phyloP scores from a whole-genome alignment of 371 early-diverging fungal genomes.

The Mortierella sp. region DNA sequence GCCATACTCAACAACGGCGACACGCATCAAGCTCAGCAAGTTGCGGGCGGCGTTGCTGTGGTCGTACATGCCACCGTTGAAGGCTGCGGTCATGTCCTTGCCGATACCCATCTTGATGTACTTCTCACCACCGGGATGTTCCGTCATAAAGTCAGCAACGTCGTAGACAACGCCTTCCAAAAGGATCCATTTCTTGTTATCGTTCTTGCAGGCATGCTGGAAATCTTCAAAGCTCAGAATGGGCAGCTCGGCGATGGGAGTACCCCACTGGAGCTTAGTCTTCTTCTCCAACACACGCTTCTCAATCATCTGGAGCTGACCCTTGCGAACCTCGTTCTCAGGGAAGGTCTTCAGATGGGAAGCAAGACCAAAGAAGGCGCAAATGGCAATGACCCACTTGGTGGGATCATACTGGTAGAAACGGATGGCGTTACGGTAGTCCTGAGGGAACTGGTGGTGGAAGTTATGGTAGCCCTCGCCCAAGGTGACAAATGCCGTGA shows the following conservation, averaged over 20 bases:
- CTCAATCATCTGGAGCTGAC: constrained; percentile 86
- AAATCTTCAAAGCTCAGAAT: constrained; percentile 82
- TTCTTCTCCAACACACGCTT: constrained; percentile 81
- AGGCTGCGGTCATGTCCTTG: constrained; percentile 87
- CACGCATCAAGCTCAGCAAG: constrained; percentile 77
- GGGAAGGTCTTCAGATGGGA: constrained; percentile 92
- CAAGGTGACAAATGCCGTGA: constrained; percentile 85
- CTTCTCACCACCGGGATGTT: constrained; percentile 90
- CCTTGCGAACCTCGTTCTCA: constrained; percentile 91
- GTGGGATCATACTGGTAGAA: constrained; percentile 97
- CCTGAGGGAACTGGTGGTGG: constrained; percentile 97
- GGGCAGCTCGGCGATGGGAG: constrained; percentile 79
- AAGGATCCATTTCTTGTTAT: constrained; percentile 86
- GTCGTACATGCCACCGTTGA: constrained; percentile 92
- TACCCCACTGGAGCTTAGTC: constrained; percentile 81
- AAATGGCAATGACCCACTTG: constrained; percentile 90
- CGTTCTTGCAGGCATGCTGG: constrained; percentile 71
- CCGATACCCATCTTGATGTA: constrained; percentile 51
- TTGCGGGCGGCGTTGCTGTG: constrained; percentile 87
- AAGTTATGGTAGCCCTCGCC: constrained; percentile 94
- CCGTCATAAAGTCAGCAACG: constrained; percentile 87
- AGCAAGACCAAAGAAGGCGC: constrained; percentile 81
- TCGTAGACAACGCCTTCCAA: constrained; percentile 94
- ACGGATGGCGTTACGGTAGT: constrained; percentile 95
- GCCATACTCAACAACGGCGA: constrained; percentile 72